Evolutionary conservation across 2,329 filamentous ascomycete genomes (phyloP), one percentile per base, ranked within the genome.

Genomic region (Xylaria digitata): DNA sequence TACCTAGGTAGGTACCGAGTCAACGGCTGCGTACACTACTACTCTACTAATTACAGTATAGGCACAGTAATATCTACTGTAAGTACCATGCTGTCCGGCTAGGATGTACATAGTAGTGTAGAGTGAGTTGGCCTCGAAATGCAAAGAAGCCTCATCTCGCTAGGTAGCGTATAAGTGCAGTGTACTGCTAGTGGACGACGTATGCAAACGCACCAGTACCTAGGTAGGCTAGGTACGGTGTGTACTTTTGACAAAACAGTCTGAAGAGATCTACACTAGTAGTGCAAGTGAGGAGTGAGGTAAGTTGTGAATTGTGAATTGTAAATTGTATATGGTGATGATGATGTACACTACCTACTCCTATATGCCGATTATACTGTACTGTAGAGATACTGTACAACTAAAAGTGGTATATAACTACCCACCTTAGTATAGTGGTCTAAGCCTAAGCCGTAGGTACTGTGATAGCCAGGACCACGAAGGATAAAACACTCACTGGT

Each of bases 231-330:
- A 61, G 45, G 57, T 61, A 34, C 40, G 30, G 23, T 49, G 60
- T 67, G 11, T 13, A 63, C 55, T 61, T 67, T 64, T 48, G 61
- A 64, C 56, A 60, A 60, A 48, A 64, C 60, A 53, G 48, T 55
- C 53, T 42, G 42, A 46, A 46, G 52, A 42, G 66, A 66, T 68
- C 58, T 66, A 43, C 61, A 61, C 32, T 26, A 55, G 15, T 21
- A 37, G 40, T 61, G 40, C 57, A 50, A 43, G 54, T 49, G 42
- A n/a, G 49, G 45, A 43, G 37, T 26, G 34, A 63, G 26, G 46
- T 45, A 40, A 52, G 57, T 61, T 57, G 19, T 49, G 26, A 49
- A 61, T 26, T 26, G 26, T 26, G 26, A 26, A 26, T 26, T 26
- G 46, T 45, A 32, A 52, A 61, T 61, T 57, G 19, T 49, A 34